These are phyloP conservation scores for Fusarium setosum DNA, from an alignment of 2,329 filamentous ascomycete genomes.

Conservation along the genomic window DNA sequence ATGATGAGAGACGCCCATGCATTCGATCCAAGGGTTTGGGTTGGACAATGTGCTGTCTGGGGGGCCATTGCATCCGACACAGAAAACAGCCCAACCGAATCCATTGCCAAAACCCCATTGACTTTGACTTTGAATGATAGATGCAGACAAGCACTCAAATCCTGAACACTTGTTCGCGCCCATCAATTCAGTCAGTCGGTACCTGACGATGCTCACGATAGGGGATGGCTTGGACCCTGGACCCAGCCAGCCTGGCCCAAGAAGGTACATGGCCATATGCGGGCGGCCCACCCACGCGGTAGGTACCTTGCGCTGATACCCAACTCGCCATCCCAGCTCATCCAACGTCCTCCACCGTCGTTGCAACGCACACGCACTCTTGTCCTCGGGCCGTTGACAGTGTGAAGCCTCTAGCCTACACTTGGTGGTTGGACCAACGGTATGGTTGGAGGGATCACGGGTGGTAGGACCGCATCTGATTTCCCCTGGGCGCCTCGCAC, in stretches of 20 bases:
- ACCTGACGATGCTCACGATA: slow-evolving; percentile 29
- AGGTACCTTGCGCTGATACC: slow-evolving; percentile 32
- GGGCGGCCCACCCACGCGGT: slow-evolving; percentile 16
- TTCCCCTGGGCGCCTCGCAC: slow-evolving; percentile 29
- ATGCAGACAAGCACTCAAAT: neutral
- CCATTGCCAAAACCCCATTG: neutral
- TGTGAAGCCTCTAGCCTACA: slow-evolving; percentile 35
- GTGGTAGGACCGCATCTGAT: slow-evolving; percentile 36
- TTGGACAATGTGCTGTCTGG: slow-evolving; percentile 4
- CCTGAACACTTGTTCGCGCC: too few relatives aligned
- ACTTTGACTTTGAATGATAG: neutral
- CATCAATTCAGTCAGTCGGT: slow-evolving; percentile 20
- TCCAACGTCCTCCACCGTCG: slow-evolving; percentile 30
- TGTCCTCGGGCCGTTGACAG: slow-evolving; percentile 44
- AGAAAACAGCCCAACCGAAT: neutral
- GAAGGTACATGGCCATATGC: slow-evolving; percentile 23
- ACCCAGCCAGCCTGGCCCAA: slow-evolving; percentile 13
- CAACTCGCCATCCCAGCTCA: slow-evolving; percentile 27
- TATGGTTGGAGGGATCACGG: slow-evolving; percentile 33
- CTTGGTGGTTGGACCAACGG: slow-evolving; percentile 38
- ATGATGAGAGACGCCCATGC: too few relatives aligned
- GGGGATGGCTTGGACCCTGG: slow-evolving; percentile 33
- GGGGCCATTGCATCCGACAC: neutral
- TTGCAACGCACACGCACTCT: slow-evolving; percentile 34
- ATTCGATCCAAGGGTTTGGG: too few relatives aligned